Evolutionary conservation across 1,284 basidiomycete genomes (phyloP), one percentile per base, ranked within the genome.

Genomic region (Pyrrhoderma lamaoense): DNA sequence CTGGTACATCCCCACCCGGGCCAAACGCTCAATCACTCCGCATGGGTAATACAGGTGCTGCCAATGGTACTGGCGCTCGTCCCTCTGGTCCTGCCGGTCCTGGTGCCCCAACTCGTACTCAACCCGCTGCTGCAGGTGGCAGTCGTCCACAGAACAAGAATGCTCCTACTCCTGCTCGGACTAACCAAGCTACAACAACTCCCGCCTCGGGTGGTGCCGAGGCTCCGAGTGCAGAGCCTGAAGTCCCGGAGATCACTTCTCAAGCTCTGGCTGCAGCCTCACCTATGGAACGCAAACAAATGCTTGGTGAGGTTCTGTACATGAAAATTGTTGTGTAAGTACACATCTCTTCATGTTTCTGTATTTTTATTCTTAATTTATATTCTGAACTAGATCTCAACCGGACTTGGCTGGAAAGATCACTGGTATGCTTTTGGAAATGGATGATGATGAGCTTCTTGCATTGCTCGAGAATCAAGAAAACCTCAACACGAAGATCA

Each of bases 351-450:
- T 37, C 54, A 21, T 3, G 16, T 19, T 45, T 22, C 51, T 22
- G 47, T 48, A 19, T 49, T 35, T 42, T 47, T 55, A 49, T 52
- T 36, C 52, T 58, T 47, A 55, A 58, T 21, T 46, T 46, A 27
- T 58, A 56, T 55, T 27, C 18, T 57, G 51, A 3, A 22, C 18
- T 60, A 88, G 83, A 18, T 59, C 77, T 42, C 79, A 89, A 57
- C 89, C 92, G 52, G 92, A 94, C 38, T 76, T 95, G 62, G 92
- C 94, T 56, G 93, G 93, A 58, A 96, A 97, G 79, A 96, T 97
- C 67, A 97, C 93, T 52, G 93, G 90, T 55, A 95, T 96, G 93
- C 75, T 96, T 61, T 80, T 95, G 59, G 93, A 97, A 80, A 96
- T 97, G 91, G 93, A 96, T 70, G 94, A 94, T 71, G 66, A 76